Percentiles rank a stretch among this genome's conserved stretches.
phyloP scores from a whole-genome alignment of 176 grass and related monocot genomes.

The Elymus sibiricus region DNA sequence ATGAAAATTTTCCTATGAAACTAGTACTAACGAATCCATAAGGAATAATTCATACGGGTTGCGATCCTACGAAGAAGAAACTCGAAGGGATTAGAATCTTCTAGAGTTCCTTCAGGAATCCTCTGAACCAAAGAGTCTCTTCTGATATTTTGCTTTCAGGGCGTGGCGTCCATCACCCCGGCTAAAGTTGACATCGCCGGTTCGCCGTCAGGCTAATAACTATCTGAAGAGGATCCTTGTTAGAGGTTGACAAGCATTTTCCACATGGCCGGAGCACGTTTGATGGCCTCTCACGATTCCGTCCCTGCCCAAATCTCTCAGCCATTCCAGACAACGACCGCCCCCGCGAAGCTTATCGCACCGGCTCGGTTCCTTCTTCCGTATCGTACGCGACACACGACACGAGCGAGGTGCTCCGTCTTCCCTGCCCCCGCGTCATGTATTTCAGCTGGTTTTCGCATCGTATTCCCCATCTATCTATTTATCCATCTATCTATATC shows the following conservation, averaged over 20 bases:
- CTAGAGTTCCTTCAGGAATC: too few relatives aligned
- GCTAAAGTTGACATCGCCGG: background rate
- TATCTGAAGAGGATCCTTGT: background rate
- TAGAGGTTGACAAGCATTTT: slow-evolving; percentile 20
- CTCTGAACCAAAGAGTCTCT: too few relatives aligned
- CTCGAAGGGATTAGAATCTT: too few relatives aligned
- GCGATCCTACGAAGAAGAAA: too few relatives aligned
- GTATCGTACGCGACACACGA: background rate
- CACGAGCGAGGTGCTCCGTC: background rate
- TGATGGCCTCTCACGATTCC: background rate
- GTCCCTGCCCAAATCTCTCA: background rate
- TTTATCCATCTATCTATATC: background rate
- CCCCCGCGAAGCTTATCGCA: background rate
- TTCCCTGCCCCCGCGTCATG: background rate
- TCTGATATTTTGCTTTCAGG: background rate
- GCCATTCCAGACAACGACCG: background rate
- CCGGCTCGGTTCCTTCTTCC: background rate
- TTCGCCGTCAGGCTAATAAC: background rate
- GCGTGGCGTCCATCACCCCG: background rate
- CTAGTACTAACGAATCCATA: too few relatives aligned
- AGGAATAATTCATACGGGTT: too few relatives aligned
- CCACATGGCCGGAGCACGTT: background rate
- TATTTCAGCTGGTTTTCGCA: background rate
- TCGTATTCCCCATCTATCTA: background rate
- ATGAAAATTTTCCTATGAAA: too few relatives aligned